Percentiles rank a stretch among this genome's conserved stretches.
These are phyloP conservation scores for Backusella parvicylindrica DNA, from an alignment of 192 early-diverging fungal species.

Conservation along the genomic window DNA sequence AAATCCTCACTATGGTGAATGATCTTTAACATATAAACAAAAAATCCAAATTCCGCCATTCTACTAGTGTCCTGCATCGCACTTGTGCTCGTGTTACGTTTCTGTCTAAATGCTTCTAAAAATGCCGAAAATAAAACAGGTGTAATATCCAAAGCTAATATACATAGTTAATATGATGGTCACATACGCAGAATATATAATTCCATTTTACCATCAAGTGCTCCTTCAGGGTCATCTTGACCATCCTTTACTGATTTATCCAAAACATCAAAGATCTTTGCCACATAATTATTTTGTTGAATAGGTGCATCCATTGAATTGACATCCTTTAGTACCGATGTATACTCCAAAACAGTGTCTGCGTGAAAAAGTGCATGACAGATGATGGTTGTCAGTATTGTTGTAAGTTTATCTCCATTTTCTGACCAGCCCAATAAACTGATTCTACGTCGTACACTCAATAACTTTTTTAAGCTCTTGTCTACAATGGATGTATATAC, in stretches of 20 bases:
- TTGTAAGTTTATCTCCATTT: neutral
- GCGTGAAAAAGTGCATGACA: slow-evolving; percentile 21
- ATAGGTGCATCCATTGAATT: neutral
- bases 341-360: slow-evolving; percentile 30
- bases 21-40: slow-evolving; percentile 13
- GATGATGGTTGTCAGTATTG: neutral
- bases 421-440: neutral
- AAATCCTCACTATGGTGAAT: neutral
- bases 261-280: slow-evolving; percentile 26
- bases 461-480: neutral
- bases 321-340: slow-evolving; percentile 15
- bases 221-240: neutral
- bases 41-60: slow-evolving; percentile 29
- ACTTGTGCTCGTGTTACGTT: slow-evolving; percentile 12
- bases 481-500: slow-evolving; percentile 9
- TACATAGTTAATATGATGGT: neutral
- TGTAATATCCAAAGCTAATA: slow-evolving; percentile 10
- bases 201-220: slow-evolving; percentile 4
- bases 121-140: slow-evolving; percentile 21
- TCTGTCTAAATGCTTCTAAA: slow-evolving; percentile 12
- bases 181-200: neutral
- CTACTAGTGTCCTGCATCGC: slow-evolving; percentile 14
- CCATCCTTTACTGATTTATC: neutral
- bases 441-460: slow-evolving; percentile 10
- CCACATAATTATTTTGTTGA: slow-evolving; percentile 12